Base-by-base conservation (phyloP, 2,329 filamentous ascomycete species). In the Cercospora janseana region DNA sequence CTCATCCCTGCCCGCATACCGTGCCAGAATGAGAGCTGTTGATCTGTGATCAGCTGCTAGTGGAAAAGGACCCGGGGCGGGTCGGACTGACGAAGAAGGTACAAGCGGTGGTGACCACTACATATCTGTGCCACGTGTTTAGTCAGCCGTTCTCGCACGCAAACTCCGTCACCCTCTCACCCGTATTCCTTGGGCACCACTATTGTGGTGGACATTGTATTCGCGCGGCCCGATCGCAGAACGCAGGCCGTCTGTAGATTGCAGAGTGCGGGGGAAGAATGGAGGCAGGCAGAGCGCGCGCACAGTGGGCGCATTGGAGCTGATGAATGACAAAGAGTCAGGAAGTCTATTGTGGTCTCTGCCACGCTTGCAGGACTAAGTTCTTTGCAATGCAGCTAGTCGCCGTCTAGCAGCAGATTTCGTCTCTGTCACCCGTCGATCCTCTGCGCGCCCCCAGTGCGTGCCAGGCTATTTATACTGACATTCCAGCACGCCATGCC, bases 91-190 rank as follows among this genome's bases (percentile, higher is more conserved):
- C 63, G 61, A 82, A 61, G 63, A 81, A 79, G 53, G 74, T 77
- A 50, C 75, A 74, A 54, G 79, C 72, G 27, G 77, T 74, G 57
- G 79, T 69, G 60, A 72, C 69, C 62, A 82, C 70, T 66, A 80
- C 78, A 64, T 77, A 77, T 67, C 81, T 83, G 55, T 20, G 38
- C 28, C n/a, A 23, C 26, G 37, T 41, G 38, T 56, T n/a, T 40
- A 51, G 43, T 35, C 24, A 34, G 4, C 12, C 10, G 15, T 12
- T 37, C 5, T 40, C 27, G 26, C 38, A 20, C 37, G 13, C 28
- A 31, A 23, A 21, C 27, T 27, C 37, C 37, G 44, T 31, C 31
- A 38, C 28, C n/a, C 24, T 58, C 69, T 52, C 65, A 76, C 74
- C 75, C 75, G 61, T 77, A 78, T 63, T 75, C 73, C 21, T 70